Evolutionary conservation across 768 basidiomycete genomes (phyloP).

Genomic region (Peribolospora kevripleyi): DNA sequence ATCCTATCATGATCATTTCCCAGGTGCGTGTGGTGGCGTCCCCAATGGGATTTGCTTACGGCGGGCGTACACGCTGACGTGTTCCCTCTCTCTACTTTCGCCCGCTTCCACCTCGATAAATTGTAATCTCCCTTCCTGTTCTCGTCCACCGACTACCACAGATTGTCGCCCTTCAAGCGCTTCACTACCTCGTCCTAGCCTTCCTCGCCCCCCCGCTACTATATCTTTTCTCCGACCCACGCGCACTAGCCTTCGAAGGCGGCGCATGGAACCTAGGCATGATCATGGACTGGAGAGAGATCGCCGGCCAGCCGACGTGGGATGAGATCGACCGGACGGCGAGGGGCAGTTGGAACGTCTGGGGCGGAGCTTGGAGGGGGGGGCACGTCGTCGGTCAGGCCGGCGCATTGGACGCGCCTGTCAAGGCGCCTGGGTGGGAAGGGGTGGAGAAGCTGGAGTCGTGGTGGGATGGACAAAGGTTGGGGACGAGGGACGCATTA

Average conservation of each 20-base stretch:
- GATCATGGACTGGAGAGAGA: conserved; percentile 95
- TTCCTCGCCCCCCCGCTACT: conserved; percentile 61
- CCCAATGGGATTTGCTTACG: background rate
- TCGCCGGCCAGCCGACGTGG: conserved; percentile 33
- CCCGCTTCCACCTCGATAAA: background rate
- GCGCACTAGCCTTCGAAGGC: conserved; percentile 16
- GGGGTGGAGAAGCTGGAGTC: background rate
- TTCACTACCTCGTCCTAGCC: conserved; percentile 78
- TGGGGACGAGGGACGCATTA: background rate
- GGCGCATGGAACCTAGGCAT: conserved; percentile 30
- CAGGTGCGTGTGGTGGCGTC: conserved; percentile 30
- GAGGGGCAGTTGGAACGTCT: conserved; percentile 32
- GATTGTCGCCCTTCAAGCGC: conserved; percentile 78
- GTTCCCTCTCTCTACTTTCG: background rate
- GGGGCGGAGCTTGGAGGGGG: conserved; percentile 54
- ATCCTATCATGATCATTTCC: conserved; percentile 63
- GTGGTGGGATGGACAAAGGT: background rate
- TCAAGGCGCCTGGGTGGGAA: conserved; percentile 3
- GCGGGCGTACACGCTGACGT: background rate
- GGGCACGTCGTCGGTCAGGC: conserved; percentile 48
- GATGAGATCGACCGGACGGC: conserved; percentile 39
- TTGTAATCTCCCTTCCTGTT: background rate
- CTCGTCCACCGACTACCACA: conserved; percentile 17
- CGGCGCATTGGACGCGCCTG: conserved; percentile 6
- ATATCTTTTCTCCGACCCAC: conserved; percentile 33